phyloP scores from a whole-genome alignment of 1,139 yeast genomes.

The Geotrichum phurueaensis region DNA sequence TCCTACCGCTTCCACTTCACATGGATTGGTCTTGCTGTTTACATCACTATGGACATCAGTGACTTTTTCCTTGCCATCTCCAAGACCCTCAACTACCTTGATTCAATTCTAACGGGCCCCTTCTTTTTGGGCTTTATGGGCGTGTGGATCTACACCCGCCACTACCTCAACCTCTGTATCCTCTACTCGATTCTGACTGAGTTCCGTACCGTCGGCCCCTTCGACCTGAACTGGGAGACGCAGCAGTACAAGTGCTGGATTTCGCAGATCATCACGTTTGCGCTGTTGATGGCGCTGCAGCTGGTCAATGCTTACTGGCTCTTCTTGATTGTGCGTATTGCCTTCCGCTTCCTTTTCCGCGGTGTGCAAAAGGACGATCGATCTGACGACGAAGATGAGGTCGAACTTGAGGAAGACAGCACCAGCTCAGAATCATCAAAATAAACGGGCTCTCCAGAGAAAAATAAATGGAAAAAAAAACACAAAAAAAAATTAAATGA shows the following conservation, averaged over 20 bases:
- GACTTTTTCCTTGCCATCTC: constrained; percentile 83
- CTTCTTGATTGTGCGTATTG: constrained; percentile 69
- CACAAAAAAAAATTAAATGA: not conserved
- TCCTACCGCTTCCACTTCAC: constrained; percentile 96
- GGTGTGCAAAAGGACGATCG: constrained; percentile 74
- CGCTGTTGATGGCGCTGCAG: constrained; percentile 71
- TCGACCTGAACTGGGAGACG: constrained; percentile 75
- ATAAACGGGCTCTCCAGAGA: not conserved
- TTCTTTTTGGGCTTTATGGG: constrained; percentile 61
- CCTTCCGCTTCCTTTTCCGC: constrained; percentile 54
- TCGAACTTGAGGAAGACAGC: constrained; percentile 16
- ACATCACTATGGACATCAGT: constrained; percentile 91
- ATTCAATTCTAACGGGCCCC: constrained; percentile 57
- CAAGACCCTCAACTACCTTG: constrained; percentile 76
- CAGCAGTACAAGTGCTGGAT: constrained; percentile 96
- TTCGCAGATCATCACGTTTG: constrained; percentile 82
- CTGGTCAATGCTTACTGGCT: constrained; percentile 85
- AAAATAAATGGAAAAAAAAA: not conserved
- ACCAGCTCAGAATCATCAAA: constrained; percentile 1
- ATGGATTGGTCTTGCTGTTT: constrained; percentile 87
- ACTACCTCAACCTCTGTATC: constrained; percentile 70
- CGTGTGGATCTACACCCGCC: constrained; percentile 86
- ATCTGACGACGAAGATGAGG: constrained; percentile 76
- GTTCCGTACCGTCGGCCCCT: constrained; percentile 78
- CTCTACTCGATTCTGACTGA: constrained; percentile 87